Conservation (phyloP, 2,329 filamentous ascomycete species). For the Cytospora piceae region DNA sequence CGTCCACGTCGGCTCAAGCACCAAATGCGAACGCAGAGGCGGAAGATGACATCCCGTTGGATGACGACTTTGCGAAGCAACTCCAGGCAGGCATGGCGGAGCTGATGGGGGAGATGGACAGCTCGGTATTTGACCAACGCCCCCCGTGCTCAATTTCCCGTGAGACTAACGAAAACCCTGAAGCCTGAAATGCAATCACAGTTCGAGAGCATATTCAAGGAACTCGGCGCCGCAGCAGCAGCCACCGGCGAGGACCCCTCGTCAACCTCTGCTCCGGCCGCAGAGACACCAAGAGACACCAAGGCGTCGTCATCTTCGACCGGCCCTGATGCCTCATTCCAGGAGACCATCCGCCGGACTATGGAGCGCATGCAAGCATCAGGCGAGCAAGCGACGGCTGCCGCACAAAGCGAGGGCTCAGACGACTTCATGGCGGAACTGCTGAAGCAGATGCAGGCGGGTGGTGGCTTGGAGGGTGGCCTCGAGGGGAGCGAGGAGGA, state of each 20-base stretch:
- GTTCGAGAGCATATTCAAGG: constrained; percentile 77
- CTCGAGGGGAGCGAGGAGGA: constrained; percentile 71
- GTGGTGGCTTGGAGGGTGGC: constrained; percentile 52
- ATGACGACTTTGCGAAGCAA: constrained; percentile 81
- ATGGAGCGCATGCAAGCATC: constrained; percentile 97
- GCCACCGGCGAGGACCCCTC: constrained; percentile 38
- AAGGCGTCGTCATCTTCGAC: constrained; percentile 33
- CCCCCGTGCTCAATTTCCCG: not conserved
- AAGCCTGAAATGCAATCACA: constrained; percentile 76
- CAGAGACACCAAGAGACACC: constrained; percentile 34
- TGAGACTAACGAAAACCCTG: not conserved
- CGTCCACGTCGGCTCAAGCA: constrained; percentile 33
- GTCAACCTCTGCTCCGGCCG: constrained; percentile 32
- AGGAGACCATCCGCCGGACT: constrained; percentile 88
- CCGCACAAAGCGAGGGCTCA: constrained; percentile 65
- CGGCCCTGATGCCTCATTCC: constrained; percentile 70
- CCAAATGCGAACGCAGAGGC: constrained; percentile 34
- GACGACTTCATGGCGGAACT: constrained; percentile 91
- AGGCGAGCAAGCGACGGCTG: constrained; percentile 81
- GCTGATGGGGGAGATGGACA: constrained; percentile 72
- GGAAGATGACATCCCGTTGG: constrained; percentile 54
- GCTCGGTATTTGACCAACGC: constrained; percentile 50
- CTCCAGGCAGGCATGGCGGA: constrained; percentile 90
- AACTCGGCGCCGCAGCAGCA: constrained; percentile 61
- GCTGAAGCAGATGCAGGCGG: constrained; percentile 81